These are phyloP conservation scores for Panicum virgatum DNA, from an alignment of 202 grass and related monocot genomes.

Conservation along the genomic window DNA sequence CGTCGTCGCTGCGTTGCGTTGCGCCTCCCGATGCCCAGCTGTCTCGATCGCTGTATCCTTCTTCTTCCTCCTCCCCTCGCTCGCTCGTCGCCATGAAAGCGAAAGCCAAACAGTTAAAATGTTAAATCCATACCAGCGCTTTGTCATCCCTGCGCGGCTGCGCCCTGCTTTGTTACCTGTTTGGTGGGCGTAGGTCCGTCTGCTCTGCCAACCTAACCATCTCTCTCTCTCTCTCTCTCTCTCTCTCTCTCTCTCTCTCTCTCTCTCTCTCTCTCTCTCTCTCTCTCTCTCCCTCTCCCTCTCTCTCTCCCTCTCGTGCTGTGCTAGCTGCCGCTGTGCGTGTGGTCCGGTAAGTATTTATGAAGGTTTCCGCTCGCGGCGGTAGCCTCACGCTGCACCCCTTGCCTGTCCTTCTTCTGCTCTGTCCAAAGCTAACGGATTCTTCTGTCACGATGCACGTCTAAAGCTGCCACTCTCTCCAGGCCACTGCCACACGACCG, in stretches of 20 bases:
- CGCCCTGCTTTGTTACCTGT: conserved; percentile 12
- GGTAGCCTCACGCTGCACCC: conserved; percentile 6
- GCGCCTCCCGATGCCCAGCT: conserved; percentile 32
- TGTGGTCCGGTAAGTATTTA: conserved; percentile 36
- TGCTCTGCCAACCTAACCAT: conserved; percentile 32
- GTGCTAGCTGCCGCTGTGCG: too few species aligned
- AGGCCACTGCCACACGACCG: not conserved
- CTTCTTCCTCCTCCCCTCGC: not conserved
- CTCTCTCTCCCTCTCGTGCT: too few species aligned
- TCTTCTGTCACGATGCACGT: not conserved
- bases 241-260: not conserved
- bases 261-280: too few species aligned
- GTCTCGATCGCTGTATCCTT: not conserved
- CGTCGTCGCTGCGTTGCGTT: not conserved
- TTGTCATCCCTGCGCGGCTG: too few species aligned
- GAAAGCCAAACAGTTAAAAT: conserved; percentile 39
- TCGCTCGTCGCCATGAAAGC: not conserved
- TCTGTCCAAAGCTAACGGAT: conserved; percentile 3
- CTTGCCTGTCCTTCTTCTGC: not conserved
- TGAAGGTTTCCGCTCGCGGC: conserved; percentile 18
- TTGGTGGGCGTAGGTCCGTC: conserved; percentile 55
- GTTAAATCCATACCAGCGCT: not conserved
- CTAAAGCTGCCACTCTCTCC: conserved; percentile 16
- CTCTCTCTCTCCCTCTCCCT: too few species aligned
- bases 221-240: too few species aligned